phyloP scores from a whole-genome alignment of 768 basidiomycete species.

The Suillus lakei region DNA sequence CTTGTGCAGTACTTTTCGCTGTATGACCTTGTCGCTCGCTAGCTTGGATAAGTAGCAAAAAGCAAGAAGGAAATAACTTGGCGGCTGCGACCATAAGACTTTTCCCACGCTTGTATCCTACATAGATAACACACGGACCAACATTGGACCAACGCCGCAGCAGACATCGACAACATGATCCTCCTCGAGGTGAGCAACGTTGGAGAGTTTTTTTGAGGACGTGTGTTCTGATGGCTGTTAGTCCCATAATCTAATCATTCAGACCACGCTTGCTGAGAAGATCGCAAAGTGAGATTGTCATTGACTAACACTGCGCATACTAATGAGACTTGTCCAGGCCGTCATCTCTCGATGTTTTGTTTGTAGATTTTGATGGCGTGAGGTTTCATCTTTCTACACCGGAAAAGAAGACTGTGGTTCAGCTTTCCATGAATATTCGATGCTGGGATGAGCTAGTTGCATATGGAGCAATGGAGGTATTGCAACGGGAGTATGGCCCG shows the following conservation, averaged over 20 bases:
- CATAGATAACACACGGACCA: slow-evolving; percentile 8
- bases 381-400: slow-evolving; percentile 93
- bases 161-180: slow-evolving; percentile 58
- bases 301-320: slow-evolving; percentile 10
- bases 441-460: slow-evolving; percentile 94
- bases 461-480: slow-evolving; percentile 82
- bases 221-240: slow-evolving; percentile 34
- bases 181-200: slow-evolving; percentile 69
- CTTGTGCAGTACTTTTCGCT: slow-evolving; percentile 19
- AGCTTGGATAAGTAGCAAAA: slow-evolving; percentile 23
- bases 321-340: slow-evolving; percentile 62
- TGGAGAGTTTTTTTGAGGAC: background rate
- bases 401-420: slow-evolving; percentile 77
- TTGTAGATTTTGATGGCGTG: slow-evolving; percentile 98
- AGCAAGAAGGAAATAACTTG: slow-evolving; percentile 24
- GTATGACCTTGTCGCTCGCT: slow-evolving; percentile 14
- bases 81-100: background rate
- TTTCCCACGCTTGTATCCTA: slow-evolving; percentile 33
- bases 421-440: slow-evolving; percentile 95
- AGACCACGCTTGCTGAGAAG: slow-evolving; percentile 87
- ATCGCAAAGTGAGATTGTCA: slow-evolving; percentile 68
- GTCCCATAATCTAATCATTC: slow-evolving; percentile 93
- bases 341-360: slow-evolving; percentile 89
- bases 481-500: slow-evolving; percentile 83
- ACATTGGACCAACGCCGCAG: slow-evolving; percentile 6